These are phyloP conservation scores for Abrus precatorius DNA, from an alignment of 306 rosid genomes.

Conservation along the genomic window DNA sequence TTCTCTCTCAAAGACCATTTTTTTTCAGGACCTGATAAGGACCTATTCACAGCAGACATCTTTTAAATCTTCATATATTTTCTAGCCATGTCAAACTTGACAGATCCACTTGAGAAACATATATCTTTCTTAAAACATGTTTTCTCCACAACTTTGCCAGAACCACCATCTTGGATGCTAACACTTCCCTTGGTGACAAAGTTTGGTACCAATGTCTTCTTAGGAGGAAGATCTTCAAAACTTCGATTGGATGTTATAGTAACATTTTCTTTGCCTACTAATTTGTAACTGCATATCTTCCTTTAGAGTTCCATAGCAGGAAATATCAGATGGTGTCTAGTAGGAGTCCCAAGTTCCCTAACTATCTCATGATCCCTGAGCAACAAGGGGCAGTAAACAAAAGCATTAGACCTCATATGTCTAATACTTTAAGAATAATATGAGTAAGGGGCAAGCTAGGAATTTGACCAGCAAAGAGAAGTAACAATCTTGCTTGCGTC, in stretches of 20 bases:
- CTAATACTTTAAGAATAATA: not conserved
- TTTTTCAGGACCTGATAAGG: constrained; percentile 34
- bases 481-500: constrained; percentile 2
- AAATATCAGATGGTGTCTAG: constrained; percentile 65
- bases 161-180: constrained; percentile 42
- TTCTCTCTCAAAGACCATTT: constrained; percentile 34
- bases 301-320: constrained; percentile 50
- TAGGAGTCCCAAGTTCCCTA: constrained; percentile 55
- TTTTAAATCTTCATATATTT: constrained; percentile 46
- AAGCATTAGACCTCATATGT: constrained; percentile 32
- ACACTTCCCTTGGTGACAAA: constrained; percentile 2
- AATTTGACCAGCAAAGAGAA: not conserved
- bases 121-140: constrained; percentile 37
- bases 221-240: constrained; percentile 40
- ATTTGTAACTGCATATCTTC: constrained; percentile 32
- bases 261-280: constrained; percentile 44
- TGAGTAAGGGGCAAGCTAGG: not conserved
- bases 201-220: constrained; percentile 33
- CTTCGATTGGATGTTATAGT: constrained; percentile 35
- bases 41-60: constrained; percentile 8
- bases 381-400: constrained; percentile 43
- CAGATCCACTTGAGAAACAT: constrained; percentile 34
- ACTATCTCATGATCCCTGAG: constrained; percentile 68
- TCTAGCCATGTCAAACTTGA: constrained; percentile 33
- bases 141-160: constrained; percentile 44